Conservation (phyloP, 2,329 filamentous ascomycete species). For the Xylariaceae sp. region DNA sequence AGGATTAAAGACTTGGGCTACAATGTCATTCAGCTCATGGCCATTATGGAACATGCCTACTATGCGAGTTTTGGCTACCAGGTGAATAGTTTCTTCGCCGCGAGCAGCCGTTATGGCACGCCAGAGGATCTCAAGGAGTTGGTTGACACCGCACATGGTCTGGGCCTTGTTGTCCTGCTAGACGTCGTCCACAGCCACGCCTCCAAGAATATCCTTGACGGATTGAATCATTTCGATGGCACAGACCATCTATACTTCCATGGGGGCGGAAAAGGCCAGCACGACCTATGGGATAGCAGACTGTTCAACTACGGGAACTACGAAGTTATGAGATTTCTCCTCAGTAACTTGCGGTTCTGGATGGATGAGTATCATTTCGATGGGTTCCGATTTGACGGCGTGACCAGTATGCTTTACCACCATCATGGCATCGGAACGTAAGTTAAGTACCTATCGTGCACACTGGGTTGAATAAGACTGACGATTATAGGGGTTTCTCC, state of each 20-base stretch:
- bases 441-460: conserved; percentile 39
- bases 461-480: conserved; percentile 18
- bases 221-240: conserved; percentile 92
- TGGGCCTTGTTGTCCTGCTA: conserved; percentile 86
- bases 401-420: conserved; percentile 95
- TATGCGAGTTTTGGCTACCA: conserved; percentile 99
- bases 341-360: conserved; percentile 96
- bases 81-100: conserved; percentile 97
- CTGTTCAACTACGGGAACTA: conserved; percentile 96
- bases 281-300: conserved; percentile 93
- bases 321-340: conserved; percentile 89
- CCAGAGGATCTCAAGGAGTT: conserved; percentile 96
- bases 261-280: conserved; percentile 73
- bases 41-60: conserved; percentile 98
- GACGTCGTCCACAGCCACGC: conserved; percentile 98
- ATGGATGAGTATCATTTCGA: conserved; percentile 98
- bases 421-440: conserved; percentile 97
- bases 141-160: conserved; percentile 85
- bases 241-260: conserved; percentile 97
- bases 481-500: conserved; percentile 73
- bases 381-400: conserved; percentile 95
- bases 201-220: conserved; percentile 94
- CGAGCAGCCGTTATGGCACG: conserved; percentile 88
- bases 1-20: conserved; percentile 88
- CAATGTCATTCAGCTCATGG: conserved; percentile 98